Conservation (phyloP, 2,329 filamentous ascomycete genomes). For the Fusarium sambucinum region DNA sequence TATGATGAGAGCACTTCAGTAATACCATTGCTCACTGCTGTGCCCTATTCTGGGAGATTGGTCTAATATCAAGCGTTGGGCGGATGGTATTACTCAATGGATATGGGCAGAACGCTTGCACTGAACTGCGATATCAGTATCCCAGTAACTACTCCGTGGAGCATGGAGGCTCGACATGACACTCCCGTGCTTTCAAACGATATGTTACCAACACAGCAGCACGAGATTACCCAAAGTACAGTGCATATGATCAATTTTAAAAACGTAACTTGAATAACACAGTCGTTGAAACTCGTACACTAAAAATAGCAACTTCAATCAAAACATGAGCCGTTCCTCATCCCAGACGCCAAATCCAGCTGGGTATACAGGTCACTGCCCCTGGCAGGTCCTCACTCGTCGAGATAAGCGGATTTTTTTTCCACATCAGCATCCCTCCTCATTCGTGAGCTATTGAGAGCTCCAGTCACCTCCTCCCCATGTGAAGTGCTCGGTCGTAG, state of each 20-base stretch:
- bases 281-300: slow-evolving; percentile 28
- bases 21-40: background rate
- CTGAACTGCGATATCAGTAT: background rate
- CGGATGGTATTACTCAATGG: slow-evolving; percentile 10
- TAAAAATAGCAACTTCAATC: slow-evolving; percentile 42
- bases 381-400: slow-evolving; percentile 44
- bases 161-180: background rate
- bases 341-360: slow-evolving; percentile 50
- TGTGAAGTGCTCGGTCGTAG: slow-evolving; percentile 3
- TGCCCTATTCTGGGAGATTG: background rate
- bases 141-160: background rate
- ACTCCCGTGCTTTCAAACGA: background rate
- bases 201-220: background rate
- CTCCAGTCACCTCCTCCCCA: background rate
- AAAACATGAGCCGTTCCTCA: slow-evolving; percentile 47
- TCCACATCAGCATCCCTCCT: slow-evolving; percentile 9
- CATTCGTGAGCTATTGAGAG: slow-evolving; percentile 4
- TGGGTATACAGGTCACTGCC: slow-evolving; percentile 48
- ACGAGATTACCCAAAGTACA: background rate
- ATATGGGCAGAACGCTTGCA: background rate
- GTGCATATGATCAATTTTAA: slow-evolving; percentile 28
- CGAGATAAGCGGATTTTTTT: slow-evolving; percentile 34
- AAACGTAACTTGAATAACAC: slow-evolving; percentile 33
- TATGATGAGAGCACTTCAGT: background rate
- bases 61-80: slow-evolving; percentile 25